Evolutionary conservation across 2,329 filamentous ascomycete species (phyloP).

Genomic region (Cercospora brassicicola): DNA sequence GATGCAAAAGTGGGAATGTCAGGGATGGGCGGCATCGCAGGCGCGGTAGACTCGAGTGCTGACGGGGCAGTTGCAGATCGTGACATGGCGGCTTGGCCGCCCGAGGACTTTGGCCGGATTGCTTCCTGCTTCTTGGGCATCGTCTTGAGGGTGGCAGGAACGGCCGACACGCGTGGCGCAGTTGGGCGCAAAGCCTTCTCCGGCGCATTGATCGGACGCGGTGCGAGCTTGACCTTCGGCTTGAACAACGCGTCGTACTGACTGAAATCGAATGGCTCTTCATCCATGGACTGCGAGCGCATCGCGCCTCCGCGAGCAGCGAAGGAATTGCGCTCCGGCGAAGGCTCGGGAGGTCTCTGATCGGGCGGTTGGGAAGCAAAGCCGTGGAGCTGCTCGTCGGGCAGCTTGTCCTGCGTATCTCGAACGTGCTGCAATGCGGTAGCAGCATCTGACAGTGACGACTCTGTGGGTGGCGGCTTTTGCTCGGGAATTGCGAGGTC

Average conservation of each 20-base stretch:
- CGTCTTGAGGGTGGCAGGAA: slow-evolving; percentile 34
- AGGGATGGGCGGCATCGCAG: slow-evolving; percentile 39
- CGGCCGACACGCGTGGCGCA: slow-evolving; percentile 51
- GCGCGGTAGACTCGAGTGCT: slow-evolving; percentile 18
- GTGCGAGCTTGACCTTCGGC: slow-evolving; percentile 85
- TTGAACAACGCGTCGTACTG: slow-evolving; percentile 55
- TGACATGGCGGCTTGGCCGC: slow-evolving; percentile 27
- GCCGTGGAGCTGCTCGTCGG: background rate
- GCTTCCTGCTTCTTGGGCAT: slow-evolving; percentile 35
- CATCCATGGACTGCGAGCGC: slow-evolving; percentile 31
- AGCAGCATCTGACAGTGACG: background rate
- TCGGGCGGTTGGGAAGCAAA: background rate
- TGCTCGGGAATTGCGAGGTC: background rate
- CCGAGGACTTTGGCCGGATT: slow-evolving; percentile 41
- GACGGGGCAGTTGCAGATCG: slow-evolving; percentile 18
- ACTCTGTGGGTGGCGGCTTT: background rate
- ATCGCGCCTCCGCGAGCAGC: background rate
- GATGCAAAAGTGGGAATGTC: slow-evolving; percentile 36
- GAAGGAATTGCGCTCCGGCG: slow-evolving; percentile 5
- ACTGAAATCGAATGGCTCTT: slow-evolving; percentile 49
- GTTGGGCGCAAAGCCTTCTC: slow-evolving; percentile 54
- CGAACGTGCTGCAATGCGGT: background rate
- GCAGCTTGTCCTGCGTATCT: background rate
- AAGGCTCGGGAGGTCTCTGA: slow-evolving; percentile 3
- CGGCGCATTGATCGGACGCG: slow-evolving; percentile 65